Base-by-base conservation (phyloP, 2,329 filamentous ascomycete species). In the Fonsecaea monophora region DNA sequence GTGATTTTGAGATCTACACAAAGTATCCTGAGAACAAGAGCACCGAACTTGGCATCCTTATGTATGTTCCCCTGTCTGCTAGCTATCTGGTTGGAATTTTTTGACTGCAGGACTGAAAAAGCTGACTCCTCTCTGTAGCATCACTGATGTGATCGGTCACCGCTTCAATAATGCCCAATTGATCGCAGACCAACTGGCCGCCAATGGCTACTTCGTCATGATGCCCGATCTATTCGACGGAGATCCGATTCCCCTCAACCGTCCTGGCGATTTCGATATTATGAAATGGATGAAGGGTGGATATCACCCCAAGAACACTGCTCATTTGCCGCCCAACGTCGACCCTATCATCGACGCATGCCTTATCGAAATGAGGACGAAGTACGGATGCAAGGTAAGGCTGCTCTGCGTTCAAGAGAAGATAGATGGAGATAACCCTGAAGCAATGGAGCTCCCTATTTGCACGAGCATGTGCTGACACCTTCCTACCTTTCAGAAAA, bases 121-220 rank as follows among this genome's bases (percentile, higher is more conserved):
- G 35, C 35, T 30, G 1, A 7, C 13, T 55, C n/a, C 35, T 34
- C 18, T 38, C 21, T 53, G 34, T 30, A 73, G 71, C 53, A 74
- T 87, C 62, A 82, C 83, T 67, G 87, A 89, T 72, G 82, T 88
- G 69, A 83, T 87, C 68, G 87, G 87, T 70, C 81, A 87, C 71
- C 75, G 79, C 42, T 86, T 84, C 76, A 77, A 78, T 77, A 88
- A 90, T 78, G 79, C 82, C 74, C 78, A 89, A 78, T 81, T 90
- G 69, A 85, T 92, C 73, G 90, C 90, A 67, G 91, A 94, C 81
- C 86, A 91, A 74, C 90, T 85, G 76, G 91, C 91, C 65, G 86
- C 86, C 70, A 90, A 90, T 76, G 91, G 89, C 72, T 92, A 92
- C 80, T 82, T 88, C 64, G 85, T 85, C 64, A 79, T 92, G 50